phyloP scores from a whole-genome alignment of 768 basidiomycete species.

The Mrakia blollopis region DNA sequence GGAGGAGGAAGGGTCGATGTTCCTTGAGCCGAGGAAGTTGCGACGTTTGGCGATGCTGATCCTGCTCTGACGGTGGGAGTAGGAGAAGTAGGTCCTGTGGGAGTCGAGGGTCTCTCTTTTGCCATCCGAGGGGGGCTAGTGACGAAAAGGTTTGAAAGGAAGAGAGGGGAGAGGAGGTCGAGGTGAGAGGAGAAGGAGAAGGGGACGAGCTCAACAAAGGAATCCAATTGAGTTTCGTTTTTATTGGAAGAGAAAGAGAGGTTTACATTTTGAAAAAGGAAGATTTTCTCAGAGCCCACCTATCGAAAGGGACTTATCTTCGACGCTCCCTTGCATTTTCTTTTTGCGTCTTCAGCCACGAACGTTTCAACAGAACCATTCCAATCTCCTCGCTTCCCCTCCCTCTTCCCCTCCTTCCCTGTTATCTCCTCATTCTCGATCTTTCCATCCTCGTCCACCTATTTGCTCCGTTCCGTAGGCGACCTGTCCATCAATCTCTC shows the following conservation, averaged over 20 bases:
- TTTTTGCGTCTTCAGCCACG: background rate
- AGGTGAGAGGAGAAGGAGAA: background rate
- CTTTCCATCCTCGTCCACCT: background rate
- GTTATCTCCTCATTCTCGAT: background rate
- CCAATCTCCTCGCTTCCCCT: constrained; percentile 7
- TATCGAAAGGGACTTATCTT: too few relatives aligned
- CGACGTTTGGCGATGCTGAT: background rate
- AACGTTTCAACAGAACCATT: background rate
- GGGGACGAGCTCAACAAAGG: constrained; percentile 1
- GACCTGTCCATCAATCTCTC: background rate
- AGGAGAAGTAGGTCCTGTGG: background rate
- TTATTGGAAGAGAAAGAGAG: too few relatives aligned
- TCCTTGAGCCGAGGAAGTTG: background rate
- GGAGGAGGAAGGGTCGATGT: background rate
- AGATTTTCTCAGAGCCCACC: too few relatives aligned
- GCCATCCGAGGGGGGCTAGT: background rate
- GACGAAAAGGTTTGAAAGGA: background rate
- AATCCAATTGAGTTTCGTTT: background rate
- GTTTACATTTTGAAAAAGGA: too few relatives aligned
- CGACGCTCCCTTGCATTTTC: background rate
- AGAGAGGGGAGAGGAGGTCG: background rate
- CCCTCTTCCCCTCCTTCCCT: background rate
- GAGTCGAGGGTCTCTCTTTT: constrained; percentile 5
- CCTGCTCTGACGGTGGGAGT: background rate
- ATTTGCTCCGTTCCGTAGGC: background rate